A percentile compares a stretch with the other conserved stretches of the same genome.
Conservation (phyloP, 1,284 basidiomycete genomes). For the Melampsora larici-populina region DNA sequence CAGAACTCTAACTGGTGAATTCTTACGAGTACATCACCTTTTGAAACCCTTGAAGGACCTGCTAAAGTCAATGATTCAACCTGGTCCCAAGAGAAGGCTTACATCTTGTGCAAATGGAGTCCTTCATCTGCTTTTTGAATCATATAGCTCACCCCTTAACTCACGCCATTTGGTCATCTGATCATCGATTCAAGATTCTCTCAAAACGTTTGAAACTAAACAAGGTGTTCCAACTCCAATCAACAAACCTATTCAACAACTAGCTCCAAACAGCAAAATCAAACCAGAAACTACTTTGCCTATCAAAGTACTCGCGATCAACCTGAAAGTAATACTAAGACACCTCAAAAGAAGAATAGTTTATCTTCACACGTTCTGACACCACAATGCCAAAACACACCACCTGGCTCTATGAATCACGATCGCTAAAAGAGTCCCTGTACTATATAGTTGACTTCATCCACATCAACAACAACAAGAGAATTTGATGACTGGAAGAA, state of each 20-base stretch:
- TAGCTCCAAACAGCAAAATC: background rate
- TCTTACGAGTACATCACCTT: constrained; percentile 21
- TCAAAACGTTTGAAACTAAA: background rate
- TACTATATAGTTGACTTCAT: background rate
- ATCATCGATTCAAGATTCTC: background rate
- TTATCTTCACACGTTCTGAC: background rate
- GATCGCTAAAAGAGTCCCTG: background rate
- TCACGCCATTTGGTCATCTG: background rate
- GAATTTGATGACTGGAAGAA: too few relatives aligned
- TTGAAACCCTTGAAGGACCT: constrained; percentile 60
- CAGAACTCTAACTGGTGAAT: constrained; percentile 24
- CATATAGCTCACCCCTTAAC: background rate
- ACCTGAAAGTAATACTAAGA: background rate
- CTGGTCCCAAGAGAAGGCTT: constrained; percentile 69
- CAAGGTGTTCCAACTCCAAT: background rate
- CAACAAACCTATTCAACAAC: background rate
- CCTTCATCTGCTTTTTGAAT: constrained; percentile 65
- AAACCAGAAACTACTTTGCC: background rate
- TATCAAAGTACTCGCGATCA: background rate
- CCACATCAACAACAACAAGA: too few relatives aligned
- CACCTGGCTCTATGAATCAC: too few relatives aligned
- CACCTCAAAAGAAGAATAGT: background rate
- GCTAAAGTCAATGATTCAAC: constrained; percentile 69
- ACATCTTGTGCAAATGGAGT: constrained; percentile 64
- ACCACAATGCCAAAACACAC: background rate